Evolutionary conservation across 2,329 filamentous ascomycete species (phyloP).

Genomic region (Xylaria sp.): DNA sequence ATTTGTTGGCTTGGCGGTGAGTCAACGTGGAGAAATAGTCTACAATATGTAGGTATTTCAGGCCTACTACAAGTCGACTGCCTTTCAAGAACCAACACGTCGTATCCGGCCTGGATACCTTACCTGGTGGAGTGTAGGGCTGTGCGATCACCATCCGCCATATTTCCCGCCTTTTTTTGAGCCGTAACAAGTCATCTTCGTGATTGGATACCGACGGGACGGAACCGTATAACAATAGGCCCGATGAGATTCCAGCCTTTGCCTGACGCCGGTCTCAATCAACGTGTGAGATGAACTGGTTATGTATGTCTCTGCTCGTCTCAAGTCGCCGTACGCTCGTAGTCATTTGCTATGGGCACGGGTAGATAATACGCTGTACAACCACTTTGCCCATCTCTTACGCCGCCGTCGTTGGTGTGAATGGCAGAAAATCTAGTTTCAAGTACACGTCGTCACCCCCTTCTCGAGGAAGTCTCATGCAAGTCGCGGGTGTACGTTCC

Average conservation of each 20-base stretch:
- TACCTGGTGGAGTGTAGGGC: not conserved
- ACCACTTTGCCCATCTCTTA: constrained; percentile 1
- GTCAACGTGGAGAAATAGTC: constrained; percentile 5
- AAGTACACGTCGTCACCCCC: constrained; percentile 23
- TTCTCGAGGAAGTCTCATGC: constrained; percentile 7
- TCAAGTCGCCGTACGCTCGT: not conserved
- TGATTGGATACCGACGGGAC: constrained; percentile 41
- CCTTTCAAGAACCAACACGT: constrained; percentile 2
- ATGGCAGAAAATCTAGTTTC: constrained; percentile 17
- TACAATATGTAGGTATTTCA: not conserved
- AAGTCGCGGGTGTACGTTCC: constrained; percentile 11
- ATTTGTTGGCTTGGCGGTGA: constrained; percentile 11
- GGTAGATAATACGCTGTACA: not conserved
- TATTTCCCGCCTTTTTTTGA: not conserved
- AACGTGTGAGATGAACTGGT: constrained; percentile 10
- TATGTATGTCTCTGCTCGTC: not conserved
- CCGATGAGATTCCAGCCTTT: not conserved
- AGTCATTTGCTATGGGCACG: not conserved
- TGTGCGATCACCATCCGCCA: not conserved
- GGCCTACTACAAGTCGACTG: not conserved
- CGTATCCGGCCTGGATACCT: not conserved
- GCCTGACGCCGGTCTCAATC: not conserved
- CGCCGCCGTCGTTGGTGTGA: not conserved
- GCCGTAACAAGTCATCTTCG: constrained; percentile 9
- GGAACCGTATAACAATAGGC: constrained; percentile 26